Base-by-base conservation (phyloP, 345 rosid genomes). In the Ricinus communis region DNA sequence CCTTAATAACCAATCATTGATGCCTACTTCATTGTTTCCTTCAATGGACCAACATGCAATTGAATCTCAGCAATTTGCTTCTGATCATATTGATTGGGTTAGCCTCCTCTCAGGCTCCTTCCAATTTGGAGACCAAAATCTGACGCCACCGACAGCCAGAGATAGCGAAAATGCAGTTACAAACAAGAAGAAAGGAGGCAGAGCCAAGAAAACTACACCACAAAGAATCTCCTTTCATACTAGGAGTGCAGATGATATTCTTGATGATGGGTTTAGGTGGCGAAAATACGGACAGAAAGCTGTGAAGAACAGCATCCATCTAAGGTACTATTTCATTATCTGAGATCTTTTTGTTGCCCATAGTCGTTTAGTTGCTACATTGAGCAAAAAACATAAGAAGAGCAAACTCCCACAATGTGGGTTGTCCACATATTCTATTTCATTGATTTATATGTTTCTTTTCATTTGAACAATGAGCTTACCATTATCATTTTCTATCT, bases 251-350 rank as follows among this genome's bases (percentile, higher is more conserved):
- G 82, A 79, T 66, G 85, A 84, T 81, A 74, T 81, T 65, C 87
- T 84, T 69, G 85, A 81, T 67, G 87, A 84, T 66, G 87, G 87
- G 40, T 79, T 76, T 68, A 71, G 81, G 25, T 84, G 87, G 87
- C 65, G 83, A 53, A 84, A 84, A 66, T 84, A 84, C 41, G 87
- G 85, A 52, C 87, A 84, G 62, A 84, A 84, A 66, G 75, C 81
- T 65, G 85, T 81, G 24, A 81, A 81, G 58, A 79, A 79, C 62
- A 81, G 77, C 65, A 68, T 60, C 50, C 78, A 81, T 69, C 82
- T 80, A 49, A 84, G 83, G 87, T 84, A 50, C 38, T 53, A 33
- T 12, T 27, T 21, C 3, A 0, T 21, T 62, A 40, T 11, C 22
- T 21, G 21, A 31, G 6, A 52, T 53, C 30, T 58, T 18, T 10